Conservation (phyloP, 306 rosid genomes). For the Aeschynomene evenia region DNA sequence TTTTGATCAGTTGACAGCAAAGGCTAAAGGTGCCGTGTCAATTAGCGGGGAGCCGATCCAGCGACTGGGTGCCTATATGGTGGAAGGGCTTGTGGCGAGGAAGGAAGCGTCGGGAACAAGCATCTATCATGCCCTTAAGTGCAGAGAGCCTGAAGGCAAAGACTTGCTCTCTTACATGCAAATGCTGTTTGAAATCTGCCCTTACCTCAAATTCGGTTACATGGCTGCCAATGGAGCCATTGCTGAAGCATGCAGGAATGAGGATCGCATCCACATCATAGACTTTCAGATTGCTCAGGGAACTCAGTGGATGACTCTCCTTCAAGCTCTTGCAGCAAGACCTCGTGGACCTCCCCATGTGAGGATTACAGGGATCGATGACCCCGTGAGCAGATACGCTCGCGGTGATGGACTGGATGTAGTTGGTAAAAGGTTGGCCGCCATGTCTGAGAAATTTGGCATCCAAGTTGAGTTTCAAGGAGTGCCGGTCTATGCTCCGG, state of each 20-base stretch:
- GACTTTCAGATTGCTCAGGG: constrained; percentile 96
- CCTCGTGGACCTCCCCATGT: constrained; percentile 88
- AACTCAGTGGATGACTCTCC: constrained; percentile 87
- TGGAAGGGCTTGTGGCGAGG: constrained; percentile 94
- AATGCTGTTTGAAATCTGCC: constrained; percentile 82
- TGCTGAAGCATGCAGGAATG: constrained; percentile 85
- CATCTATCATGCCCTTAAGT: constrained; percentile 76
- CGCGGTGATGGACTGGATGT: constrained; percentile 74
- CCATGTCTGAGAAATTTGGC: constrained; percentile 58
- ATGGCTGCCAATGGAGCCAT: constrained; percentile 99
- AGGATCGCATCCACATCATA: constrained; percentile 80
- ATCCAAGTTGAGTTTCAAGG: constrained; percentile 86
- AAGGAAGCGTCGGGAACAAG: constrained; percentile 73
- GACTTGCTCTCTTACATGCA: constrained; percentile 91
- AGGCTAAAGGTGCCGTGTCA: constrained; percentile 68
- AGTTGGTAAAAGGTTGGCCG: constrained; percentile 60
- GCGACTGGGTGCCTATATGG: constrained; percentile 94
- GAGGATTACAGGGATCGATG: constrained; percentile 85
- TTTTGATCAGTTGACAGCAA: constrained; percentile 58
- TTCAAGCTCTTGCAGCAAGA: constrained; percentile 94
- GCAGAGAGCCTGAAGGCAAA: constrained; percentile 83
- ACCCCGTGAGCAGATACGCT: constrained; percentile 71
- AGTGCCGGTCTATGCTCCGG: constrained; percentile 63
- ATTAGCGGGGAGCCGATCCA: constrained; percentile 82
- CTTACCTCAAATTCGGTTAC: constrained; percentile 91